Evolutionary conservation across 495 filamentous ascomycete species (phyloP).

Genomic region (Chaetomidium leptoderma): DNA sequence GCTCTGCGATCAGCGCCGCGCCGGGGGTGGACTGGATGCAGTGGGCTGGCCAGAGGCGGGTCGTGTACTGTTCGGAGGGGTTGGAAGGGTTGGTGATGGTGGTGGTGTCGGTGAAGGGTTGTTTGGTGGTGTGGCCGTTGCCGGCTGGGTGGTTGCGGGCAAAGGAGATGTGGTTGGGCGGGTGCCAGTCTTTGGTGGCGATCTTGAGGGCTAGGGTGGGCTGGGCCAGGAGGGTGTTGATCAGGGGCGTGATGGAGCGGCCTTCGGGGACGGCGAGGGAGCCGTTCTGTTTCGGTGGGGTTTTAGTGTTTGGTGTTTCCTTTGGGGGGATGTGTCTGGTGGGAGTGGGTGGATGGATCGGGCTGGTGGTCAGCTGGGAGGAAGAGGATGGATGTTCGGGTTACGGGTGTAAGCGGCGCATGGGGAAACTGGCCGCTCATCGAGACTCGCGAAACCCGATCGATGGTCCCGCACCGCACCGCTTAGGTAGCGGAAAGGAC

Average conservation of each 20-base stretch:
- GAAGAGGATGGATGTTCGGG: background rate
- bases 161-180: slow-evolving; percentile 81
- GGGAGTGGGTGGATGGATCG: background rate
- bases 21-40: slow-evolving; percentile 74
- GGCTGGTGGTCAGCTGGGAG: background rate
- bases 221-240: slow-evolving; percentile 71
- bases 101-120: slow-evolving; percentile 59
- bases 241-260: slow-evolving; percentile 59
- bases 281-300: slow-evolving; percentile 67
- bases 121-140: slow-evolving; percentile 47
- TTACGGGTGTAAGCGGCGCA: background rate
- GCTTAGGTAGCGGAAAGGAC: background rate
- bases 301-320: background rate
- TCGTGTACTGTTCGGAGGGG: slow-evolving; percentile 56
- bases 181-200: slow-evolving; percentile 89
- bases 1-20: slow-evolving; percentile 69
- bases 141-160: slow-evolving; percentile 62
- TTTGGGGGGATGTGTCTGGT: background rate
- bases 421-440: background rate
- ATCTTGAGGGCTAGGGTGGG: slow-evolving; percentile 66
- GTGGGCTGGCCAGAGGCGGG: slow-evolving; percentile 83
- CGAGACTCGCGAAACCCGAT: too few species aligned
- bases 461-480: background rate
- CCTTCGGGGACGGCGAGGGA: slow-evolving; percentile 72
- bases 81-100: slow-evolving; percentile 67